These are phyloP conservation scores for Cutaneotrichosporon sp. DNA, from an alignment of 1,284 basidiomycete species.

Conservation along the genomic window DNA sequence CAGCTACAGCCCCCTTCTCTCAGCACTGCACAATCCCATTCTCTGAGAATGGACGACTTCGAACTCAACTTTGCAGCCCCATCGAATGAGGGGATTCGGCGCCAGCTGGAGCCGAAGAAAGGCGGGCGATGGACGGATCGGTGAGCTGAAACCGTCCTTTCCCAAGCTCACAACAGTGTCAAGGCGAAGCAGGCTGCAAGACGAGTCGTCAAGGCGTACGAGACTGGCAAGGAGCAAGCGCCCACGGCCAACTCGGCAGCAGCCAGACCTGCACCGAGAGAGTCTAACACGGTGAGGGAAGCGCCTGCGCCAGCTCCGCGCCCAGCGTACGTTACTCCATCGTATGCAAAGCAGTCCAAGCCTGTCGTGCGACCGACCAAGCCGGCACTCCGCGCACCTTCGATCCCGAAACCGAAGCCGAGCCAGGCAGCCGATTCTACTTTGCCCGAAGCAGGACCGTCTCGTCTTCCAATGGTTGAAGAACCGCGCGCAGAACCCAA, in stretches of 20 bases:
- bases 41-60: conserved; percentile 46
- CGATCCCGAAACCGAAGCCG: conserved; percentile 35
- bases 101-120: conserved; percentile 51
- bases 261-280: conserved; percentile 1
- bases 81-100: conserved; percentile 12
- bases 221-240: conserved; percentile 5
- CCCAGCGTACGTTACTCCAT: neutral
- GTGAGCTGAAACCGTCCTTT: conserved; percentile 48
- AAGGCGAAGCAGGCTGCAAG: conserved; percentile 42
- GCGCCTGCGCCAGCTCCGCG: neutral
- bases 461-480: conserved; percentile 8
- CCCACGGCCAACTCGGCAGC: no score
- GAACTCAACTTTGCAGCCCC: conserved; percentile 47
- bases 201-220: conserved; percentile 17
- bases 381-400: conserved; percentile 1
- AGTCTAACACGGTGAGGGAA: neutral
- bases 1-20: no score
- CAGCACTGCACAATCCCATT: no score
- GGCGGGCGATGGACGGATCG: conserved; percentile 80
- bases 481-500: neutral
- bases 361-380: conserved; percentile 3
- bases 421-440: neutral
- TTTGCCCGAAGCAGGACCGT: conserved; percentile 20
- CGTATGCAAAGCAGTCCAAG: neutral
- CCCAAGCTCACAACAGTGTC: conserved; percentile 23